These are phyloP conservation scores for Tolypocladium capitatum DNA, from an alignment of 2,329 filamentous ascomycete species.

Conservation along the genomic window DNA sequence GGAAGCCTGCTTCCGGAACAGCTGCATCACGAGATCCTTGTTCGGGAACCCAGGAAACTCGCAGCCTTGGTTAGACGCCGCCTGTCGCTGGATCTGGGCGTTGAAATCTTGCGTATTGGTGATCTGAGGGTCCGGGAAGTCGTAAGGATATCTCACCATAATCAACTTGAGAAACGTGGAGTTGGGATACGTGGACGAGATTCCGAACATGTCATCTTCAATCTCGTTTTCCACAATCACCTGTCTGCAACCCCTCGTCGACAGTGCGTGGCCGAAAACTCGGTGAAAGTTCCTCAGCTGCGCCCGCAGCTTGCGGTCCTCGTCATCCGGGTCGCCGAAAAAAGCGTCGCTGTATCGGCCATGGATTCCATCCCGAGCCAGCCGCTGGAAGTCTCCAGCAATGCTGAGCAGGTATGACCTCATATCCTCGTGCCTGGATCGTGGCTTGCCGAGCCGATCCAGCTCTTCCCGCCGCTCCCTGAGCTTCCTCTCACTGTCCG, in stretches of 20 bases:
- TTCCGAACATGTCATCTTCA: not conserved
- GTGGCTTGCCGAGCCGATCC: slow-evolving; percentile 8
- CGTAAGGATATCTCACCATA: slow-evolving; percentile 5
- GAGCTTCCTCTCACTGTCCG: slow-evolving; percentile 13
- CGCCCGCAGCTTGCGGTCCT: slow-evolving; percentile 15
- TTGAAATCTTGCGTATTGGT: slow-evolving; percentile 9
- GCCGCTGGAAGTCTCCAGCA: slow-evolving; percentile 19
- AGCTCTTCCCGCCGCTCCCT: slow-evolving; percentile 8
- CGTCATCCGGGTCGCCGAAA: slow-evolving; percentile 15
- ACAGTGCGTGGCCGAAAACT: slow-evolving; percentile 15
- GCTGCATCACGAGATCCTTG: slow-evolving; percentile 19
- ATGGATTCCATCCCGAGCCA: slow-evolving; percentile 14
- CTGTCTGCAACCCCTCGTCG: slow-evolving; percentile 10
- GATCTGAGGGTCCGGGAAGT: slow-evolving; percentile 12
- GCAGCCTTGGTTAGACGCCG: slow-evolving; percentile 23
- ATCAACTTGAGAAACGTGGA: slow-evolving; percentile 18
- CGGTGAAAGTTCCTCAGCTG: slow-evolving; percentile 16
- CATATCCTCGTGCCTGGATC: slow-evolving; percentile 12
- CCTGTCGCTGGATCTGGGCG: slow-evolving; percentile 16
- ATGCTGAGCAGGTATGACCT: slow-evolving; percentile 20
- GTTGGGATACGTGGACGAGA: too few species aligned
- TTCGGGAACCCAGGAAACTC: slow-evolving; percentile 27
- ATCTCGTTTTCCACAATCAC: slow-evolving; percentile 5
- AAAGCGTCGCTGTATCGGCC: slow-evolving; percentile 22
- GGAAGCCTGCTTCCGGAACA: slow-evolving; percentile 24